Base-by-base conservation (phyloP, 306 rosid genomes). In the Prunus campanulata region DNA sequence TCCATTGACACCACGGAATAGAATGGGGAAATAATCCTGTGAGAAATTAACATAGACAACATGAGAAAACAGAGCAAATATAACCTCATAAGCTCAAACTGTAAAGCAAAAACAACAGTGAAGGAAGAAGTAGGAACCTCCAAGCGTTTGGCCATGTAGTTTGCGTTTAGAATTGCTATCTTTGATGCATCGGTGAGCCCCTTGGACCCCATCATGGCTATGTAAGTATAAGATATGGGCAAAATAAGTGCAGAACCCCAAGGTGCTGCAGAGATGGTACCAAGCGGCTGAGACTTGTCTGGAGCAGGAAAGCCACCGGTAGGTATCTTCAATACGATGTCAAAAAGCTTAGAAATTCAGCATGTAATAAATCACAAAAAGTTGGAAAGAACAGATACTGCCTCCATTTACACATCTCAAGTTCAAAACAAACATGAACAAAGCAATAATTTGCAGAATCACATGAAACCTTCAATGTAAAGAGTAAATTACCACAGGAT, bases 161-260 rank as follows among this genome's bases (percentile, higher is more conserved):
- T 96, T 20, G 99, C 99, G 77, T 87, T 96, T 84, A 96, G 88
- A 83, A 96, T 96, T 72, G 99, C 99, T 27, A 87, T 96, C 89
- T 90, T 96, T 49, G 99, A 96, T 25, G 99, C 99, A 0, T 93
- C 90, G 0, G 99, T 96, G 83, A 96, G 94, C 68, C 99, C 99
- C 72, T 91, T 65, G 39, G 99, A 96, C 57, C 99, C 99, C 99
- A 96, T 96, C 99, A 96, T 96, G 69, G 96, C 99, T 29, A 96
- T 91, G 79, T 96, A 96, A 72, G 98, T 88, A 79, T 96, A 96
- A 39, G 99, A 96, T 71, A 96, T 96, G 35, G 99, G 99, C 79
- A 96, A 90, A 78, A 96, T 96, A 77, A 96, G 99, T 65, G 99
- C 99, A 64, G 99, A 96, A 16, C 99, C 99, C 99, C 99, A 96